These are phyloP conservation scores for Pichia kudriavzevii DNA, from an alignment of 1,139 yeast genomes.

Conservation along the genomic window DNA sequence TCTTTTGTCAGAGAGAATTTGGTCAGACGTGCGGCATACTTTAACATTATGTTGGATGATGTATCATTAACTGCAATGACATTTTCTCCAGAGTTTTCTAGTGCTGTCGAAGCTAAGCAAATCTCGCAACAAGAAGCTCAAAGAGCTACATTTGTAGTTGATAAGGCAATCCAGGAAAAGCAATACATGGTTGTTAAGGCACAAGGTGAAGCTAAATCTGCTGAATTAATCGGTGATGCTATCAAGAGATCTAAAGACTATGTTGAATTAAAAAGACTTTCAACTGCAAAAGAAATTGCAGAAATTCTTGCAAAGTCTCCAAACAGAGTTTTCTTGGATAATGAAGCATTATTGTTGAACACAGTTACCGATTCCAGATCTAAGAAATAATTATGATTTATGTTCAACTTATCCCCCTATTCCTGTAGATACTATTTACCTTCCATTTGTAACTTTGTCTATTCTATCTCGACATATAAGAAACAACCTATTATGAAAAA, in stretches of 20 bases:
- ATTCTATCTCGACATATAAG: too few species aligned
- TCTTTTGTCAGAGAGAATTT: constrained; percentile 85
- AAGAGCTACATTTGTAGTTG: constrained; percentile 94
- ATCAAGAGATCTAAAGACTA: constrained; percentile 92
- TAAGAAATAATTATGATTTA: constrained; percentile 20
- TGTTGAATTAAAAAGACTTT: constrained; percentile 92
- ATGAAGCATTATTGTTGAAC: constrained; percentile 83
- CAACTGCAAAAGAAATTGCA: constrained; percentile 96
- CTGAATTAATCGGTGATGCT: constrained; percentile 97
- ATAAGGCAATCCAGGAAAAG: constrained; percentile 94
- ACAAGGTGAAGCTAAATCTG: constrained; percentile 97
- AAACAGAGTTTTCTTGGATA: constrained; percentile 84
- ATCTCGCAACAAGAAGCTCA: constrained; percentile 99
- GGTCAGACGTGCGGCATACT: constrained; percentile 84
- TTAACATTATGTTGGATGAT: constrained; percentile 84
- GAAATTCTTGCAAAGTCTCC: constrained; percentile 77
- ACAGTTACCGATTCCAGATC: constrained; percentile 64
- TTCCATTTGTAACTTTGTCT: too few species aligned
- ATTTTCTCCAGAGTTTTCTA: constrained; percentile 94
- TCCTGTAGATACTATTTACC: too few species aligned
- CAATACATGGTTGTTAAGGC: constrained; percentile 95
- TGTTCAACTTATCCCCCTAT: too few species aligned
- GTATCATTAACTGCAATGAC: constrained; percentile 95
- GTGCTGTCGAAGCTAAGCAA: constrained; percentile 97
- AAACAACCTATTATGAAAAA: too few species aligned